A percentile compares a stretch with the other conserved stretches of the same genome.
Conservation (phyloP, 2,329 filamentous ascomycete genomes). For the Gyromitra esculenta region DNA sequence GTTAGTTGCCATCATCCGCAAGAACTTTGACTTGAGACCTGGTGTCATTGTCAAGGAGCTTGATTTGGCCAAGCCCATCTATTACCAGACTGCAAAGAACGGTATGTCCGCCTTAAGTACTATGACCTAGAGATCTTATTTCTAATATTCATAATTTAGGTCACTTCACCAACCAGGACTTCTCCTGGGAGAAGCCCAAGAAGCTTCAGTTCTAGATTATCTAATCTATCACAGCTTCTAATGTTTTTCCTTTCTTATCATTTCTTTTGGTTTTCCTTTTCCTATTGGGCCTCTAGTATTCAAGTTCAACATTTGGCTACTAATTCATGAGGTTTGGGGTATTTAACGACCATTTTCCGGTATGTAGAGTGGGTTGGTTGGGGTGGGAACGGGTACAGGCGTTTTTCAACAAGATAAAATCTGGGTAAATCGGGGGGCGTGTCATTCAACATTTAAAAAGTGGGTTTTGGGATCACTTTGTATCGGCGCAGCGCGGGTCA, state of each 20-base stretch:
- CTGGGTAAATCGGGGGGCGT: conserved; percentile 39
- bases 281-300: conserved; percentile 47
- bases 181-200: conserved; percentile 99
- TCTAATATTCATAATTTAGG: conserved; percentile 40
- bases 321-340: conserved; percentile 25
- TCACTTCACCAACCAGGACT: conserved; percentile 98
- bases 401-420: conserved; percentile 54
- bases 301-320: conserved; percentile 56
- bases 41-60: conserved; percentile 99
- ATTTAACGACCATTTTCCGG: conserved; percentile 32
- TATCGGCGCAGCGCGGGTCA: conserved; percentile 46
- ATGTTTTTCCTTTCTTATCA: conserved; percentile 21
- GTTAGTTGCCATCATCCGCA: conserved; percentile 90
- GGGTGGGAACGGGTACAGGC: conserved; percentile 47
- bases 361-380: conserved; percentile 41
- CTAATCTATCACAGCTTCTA: conserved; percentile 39
- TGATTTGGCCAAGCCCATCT: conserved; percentile 93
- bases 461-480: conserved; percentile 39
- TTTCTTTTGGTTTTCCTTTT: conserved; percentile 58
- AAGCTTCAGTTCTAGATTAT: conserved; percentile 81
- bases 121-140: background rate
- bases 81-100: conserved; percentile 98
- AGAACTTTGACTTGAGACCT: conserved; percentile 97
- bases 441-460: conserved; percentile 50
- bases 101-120: conserved; percentile 63